phyloP scores from a whole-genome alignment of 805 yeast species.

The Yarrowia deformans region DNA sequence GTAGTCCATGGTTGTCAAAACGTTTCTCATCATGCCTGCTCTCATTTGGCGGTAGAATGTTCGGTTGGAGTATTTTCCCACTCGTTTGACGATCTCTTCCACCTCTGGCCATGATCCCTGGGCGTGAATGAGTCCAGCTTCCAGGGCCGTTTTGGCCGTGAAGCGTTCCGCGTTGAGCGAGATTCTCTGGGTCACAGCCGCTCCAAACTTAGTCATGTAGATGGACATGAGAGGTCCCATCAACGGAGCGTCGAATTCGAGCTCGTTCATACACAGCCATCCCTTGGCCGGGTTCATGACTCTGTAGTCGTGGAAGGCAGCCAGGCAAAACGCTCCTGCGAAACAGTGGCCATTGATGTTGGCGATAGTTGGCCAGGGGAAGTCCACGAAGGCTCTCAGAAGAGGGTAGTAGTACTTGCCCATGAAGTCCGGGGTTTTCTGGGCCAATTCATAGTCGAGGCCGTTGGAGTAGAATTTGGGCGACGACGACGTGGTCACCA shows the following conservation, averaged over 20 bases:
- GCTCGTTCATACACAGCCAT: conserved; percentile 53
- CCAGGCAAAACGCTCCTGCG: conserved; percentile 54
- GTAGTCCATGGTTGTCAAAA: conserved; percentile 13
- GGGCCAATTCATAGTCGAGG: conserved; percentile 51
- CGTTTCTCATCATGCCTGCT: conserved; percentile 8
- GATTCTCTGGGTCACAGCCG: conserved; percentile 46
- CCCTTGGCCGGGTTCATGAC: conserved; percentile 53
- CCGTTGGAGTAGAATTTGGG: conserved; percentile 54
- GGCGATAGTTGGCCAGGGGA: conserved; percentile 54
- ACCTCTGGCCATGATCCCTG: conserved; percentile 50
- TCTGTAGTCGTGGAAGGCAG: conserved; percentile 52
- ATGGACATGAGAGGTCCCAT: conserved; percentile 51
- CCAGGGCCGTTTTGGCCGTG: conserved; percentile 47
- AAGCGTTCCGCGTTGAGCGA: conserved; percentile 51
- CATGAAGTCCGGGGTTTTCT: conserved; percentile 50
- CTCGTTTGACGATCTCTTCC: conserved; percentile 46
- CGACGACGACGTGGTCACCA: conserved; percentile 50
- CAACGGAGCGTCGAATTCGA: conserved; percentile 53
- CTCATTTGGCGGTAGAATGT: conserved; percentile 34
- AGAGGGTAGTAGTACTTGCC: conserved; percentile 48
- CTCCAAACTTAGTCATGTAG: conserved; percentile 49
- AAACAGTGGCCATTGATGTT: conserved; percentile 53
- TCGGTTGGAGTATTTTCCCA: conserved; percentile 24
- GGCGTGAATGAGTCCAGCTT: conserved; percentile 48
- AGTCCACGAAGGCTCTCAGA: conserved; percentile 49